Evolutionary conservation across 495 filamentous ascomycete genomes (phyloP), one percentile per base, ranked within the genome.

Genomic region (Schizothecium vesticola): DNA sequence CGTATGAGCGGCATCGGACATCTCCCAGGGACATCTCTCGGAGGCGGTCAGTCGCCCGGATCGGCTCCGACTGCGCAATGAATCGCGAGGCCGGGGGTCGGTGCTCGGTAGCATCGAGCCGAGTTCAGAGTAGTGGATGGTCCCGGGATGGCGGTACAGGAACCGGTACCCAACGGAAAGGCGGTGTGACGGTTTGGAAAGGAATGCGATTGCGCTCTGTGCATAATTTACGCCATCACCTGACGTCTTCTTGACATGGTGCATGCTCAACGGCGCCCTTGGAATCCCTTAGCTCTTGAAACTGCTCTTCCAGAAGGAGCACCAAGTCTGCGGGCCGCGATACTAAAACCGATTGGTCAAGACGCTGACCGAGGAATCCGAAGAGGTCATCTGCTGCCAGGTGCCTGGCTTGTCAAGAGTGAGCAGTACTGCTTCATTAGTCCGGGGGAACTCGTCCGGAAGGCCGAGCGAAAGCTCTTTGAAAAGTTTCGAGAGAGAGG

Each of bases 41-140:
- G 43, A n/a, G 36, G 43, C 19, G 43, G n/a, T 31, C 28, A 24
- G 36, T 33, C 28, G 10, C 10, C 61, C 21, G 16, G 19, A 36
- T 33, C 61, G 22, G 21, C 33, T 33, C 61, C 61, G 33, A 55
- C 1, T 3, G 22, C 24, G 51, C 51, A 29, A 12, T 10, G 63
- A 58, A 65, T 65, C 63, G 63, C 63, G 24, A 65, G 21, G 28
- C 22, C 63, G 24, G 63, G 3, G 56, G n/a, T n/a, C n/a, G n/a
- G n/a, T 24, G 63, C 51, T 57, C 56, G 23, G 63, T 51, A 51
- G 43, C 6, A 51, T 51, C 43, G 22, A 58, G 25, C 25, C 51
- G 43, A 22, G 51, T 24, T 16, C 3, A 6, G 24, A 9, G 21
- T 25, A 21, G 16, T 21, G 19, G 10, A n/a, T 26, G 23, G 29